Evolutionary conservation across 345 rosid genomes (phyloP).

Genomic region (Sonneratia caseolaris): DNA sequence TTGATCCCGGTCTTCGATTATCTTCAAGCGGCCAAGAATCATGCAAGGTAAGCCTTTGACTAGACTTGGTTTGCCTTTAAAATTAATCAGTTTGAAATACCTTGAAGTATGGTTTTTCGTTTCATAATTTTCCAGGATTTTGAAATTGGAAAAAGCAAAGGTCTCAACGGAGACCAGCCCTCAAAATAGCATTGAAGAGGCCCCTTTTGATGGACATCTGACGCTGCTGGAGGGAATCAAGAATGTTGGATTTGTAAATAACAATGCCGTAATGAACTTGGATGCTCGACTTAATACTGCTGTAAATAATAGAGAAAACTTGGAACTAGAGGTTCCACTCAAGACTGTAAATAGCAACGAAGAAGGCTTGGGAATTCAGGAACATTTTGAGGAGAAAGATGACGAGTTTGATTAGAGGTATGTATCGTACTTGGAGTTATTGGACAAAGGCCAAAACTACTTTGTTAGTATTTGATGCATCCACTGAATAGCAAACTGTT

Average conservation of each 20-base stretch:
- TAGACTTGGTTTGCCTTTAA: background rate
- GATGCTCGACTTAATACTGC: slow-evolving; percentile 18
- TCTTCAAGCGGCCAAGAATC: slow-evolving; percentile 34
- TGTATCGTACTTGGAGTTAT: background rate
- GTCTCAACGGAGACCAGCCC: slow-evolving; percentile 26
- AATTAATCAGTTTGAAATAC: background rate
- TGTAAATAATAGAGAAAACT: slow-evolving; percentile 55
- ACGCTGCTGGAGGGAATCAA: slow-evolving; percentile 19
- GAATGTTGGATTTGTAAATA: slow-evolving; percentile 34
- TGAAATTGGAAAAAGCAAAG: slow-evolving; percentile 24
- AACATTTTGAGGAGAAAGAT: slow-evolving; percentile 47
- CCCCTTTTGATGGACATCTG: slow-evolving; percentile 23
- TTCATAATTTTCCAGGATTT: slow-evolving; percentile 19
- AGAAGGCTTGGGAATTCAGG: slow-evolving; percentile 37
- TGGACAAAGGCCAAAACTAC: background rate
- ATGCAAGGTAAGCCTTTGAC: slow-evolving; percentile 25
- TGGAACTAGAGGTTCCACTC: slow-evolving; percentile 35
- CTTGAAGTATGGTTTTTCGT: background rate
- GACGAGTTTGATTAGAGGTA: slow-evolving; percentile 57
- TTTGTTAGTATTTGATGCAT: background rate
- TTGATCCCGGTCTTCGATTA: slow-evolving; percentile 60
- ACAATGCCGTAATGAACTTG: slow-evolving; percentile 19
- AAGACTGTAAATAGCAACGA: slow-evolving; percentile 47
- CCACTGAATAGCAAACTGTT: background rate
- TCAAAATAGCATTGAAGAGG: slow-evolving; percentile 23